Evolutionary conservation across 208 protist genomes (phyloP).

Genomic region (Crithidia thermophila): DNA sequence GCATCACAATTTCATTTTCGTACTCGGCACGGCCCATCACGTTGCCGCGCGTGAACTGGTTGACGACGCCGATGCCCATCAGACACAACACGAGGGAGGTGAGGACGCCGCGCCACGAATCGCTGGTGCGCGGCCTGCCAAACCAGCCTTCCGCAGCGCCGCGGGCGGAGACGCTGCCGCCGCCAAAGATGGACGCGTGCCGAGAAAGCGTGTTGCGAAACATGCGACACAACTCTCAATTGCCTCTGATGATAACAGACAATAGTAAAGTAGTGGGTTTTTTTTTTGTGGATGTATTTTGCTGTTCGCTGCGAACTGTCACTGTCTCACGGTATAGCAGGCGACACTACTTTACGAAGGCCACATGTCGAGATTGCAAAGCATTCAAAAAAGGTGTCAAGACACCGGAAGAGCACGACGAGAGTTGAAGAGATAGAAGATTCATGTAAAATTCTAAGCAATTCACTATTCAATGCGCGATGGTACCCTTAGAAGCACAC

Average conservation of each 20-base stretch:
- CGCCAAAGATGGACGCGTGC: slow-evolving; percentile 17
- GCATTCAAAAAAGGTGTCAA: no score
- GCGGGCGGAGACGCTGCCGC: slow-evolving; percentile 5
- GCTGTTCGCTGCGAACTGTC: no score
- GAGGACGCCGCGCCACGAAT: slow-evolving; percentile 41
- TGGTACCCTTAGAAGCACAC: no score
- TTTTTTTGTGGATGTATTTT: slow-evolving; percentile 2
- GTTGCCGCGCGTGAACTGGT: slow-evolving; percentile 72
- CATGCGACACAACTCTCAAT: background rate
- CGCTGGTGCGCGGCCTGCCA: slow-evolving; percentile 9
- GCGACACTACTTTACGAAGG: no score
- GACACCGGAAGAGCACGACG: background rate
- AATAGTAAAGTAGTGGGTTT: background rate
- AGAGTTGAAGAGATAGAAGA: background rate
- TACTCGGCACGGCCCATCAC: slow-evolving; percentile 60
- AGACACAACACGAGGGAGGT: slow-evolving; percentile 47
- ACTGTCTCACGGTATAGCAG: no score
- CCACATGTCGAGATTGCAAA: no score
- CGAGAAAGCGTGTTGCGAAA: background rate
- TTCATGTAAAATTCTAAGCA: background rate
- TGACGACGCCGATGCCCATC: slow-evolving; percentile 62
- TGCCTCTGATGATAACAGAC: background rate
- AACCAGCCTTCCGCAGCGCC: slow-evolving; percentile 73
- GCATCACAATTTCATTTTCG: slow-evolving; percentile 42
- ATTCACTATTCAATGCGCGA: no score